Percentiles rank a stretch among this genome's conserved stretches.
Conservation (phyloP, 768 basidiomycete genomes). For the Panus rudis region DNA sequence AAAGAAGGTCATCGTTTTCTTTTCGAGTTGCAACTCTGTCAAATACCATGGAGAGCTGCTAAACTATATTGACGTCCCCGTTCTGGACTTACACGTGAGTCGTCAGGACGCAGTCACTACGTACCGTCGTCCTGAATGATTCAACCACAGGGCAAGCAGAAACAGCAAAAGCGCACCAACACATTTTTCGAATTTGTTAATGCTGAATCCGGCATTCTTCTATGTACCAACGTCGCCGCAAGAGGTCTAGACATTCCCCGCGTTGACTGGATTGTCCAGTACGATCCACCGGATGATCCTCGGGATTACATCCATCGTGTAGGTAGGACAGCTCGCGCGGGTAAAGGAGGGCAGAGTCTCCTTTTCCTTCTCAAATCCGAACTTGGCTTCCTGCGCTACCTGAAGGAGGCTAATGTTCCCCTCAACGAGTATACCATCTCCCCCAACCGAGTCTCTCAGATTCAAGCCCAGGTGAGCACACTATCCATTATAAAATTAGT, state of each 20-base stretch:
- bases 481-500: no score
- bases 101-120: background rate
- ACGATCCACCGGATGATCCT: conserved; percentile 93
- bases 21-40: conserved; percentile 88
- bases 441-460: conserved; percentile 76
- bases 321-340: conserved; percentile 89
- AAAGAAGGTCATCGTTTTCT: conserved; percentile 93
- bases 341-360: conserved; percentile 88
- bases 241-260: conserved; percentile 92
- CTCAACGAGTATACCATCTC: conserved; percentile 65
- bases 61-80: conserved; percentile 92
- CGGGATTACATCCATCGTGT: conserved; percentile 96
- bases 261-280: conserved; percentile 96
- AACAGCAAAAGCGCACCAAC: background rate
- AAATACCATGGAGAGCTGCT: conserved; percentile 88
- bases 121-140: background rate
- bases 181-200: conserved; percentile 71
- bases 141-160: background rate
- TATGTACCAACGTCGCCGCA: conserved; percentile 93
- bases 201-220: conserved; percentile 77
- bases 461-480: conserved; percentile 76
- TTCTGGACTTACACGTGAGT: conserved; percentile 78
- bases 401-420: conserved; percentile 82
- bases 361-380: conserved; percentile 78
- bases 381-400: conserved; percentile 64